Conservation (phyloP, 139 green algal species). For the Chloropicon primus region DNA sequence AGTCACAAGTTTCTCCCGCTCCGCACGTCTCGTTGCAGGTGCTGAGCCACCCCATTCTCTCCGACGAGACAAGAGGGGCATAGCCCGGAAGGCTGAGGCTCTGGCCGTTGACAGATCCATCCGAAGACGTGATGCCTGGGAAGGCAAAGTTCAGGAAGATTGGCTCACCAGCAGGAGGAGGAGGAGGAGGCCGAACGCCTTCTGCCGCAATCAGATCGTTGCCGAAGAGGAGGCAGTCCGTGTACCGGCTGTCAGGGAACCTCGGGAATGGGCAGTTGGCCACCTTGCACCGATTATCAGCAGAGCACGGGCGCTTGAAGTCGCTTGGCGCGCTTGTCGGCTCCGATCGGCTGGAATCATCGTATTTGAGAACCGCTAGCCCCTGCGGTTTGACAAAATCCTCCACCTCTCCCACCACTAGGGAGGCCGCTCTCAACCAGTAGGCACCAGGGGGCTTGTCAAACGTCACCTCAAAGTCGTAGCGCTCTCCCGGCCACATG, state of each 20-base stretch:
- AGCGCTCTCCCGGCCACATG: conserved; percentile 4
- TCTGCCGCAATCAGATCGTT: too few species aligned
- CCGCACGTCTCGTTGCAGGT: not conserved
- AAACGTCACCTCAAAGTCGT: conserved; percentile 4
- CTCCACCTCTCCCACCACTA: too few species aligned
- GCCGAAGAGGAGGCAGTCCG: too few species aligned
- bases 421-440: too few species aligned
- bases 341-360: not conserved
- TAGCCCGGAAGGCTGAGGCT: not conserved
- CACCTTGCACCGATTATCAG: not conserved
- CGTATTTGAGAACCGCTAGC: conserved; percentile 10
- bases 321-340: not conserved
- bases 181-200: too few species aligned
- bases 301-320: conserved; percentile 3
- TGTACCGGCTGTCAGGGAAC: too few species aligned
- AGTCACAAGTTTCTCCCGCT: too few species aligned
- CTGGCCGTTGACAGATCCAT: not conserved
- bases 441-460: conserved; percentile 11
- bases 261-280: not conserved
- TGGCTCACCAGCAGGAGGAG: too few species aligned
- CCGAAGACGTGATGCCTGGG: not conserved
- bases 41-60: conserved; percentile 1
- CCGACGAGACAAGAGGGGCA: not conserved
- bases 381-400: not conserved
- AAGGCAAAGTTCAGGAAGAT: conserved; percentile 1